Percentiles rank a stretch among this genome's conserved stretches.
These are phyloP conservation scores for Eragrostis nindensis DNA, from an alignment of 176 grass and related monocot species.

Conservation along the genomic window DNA sequence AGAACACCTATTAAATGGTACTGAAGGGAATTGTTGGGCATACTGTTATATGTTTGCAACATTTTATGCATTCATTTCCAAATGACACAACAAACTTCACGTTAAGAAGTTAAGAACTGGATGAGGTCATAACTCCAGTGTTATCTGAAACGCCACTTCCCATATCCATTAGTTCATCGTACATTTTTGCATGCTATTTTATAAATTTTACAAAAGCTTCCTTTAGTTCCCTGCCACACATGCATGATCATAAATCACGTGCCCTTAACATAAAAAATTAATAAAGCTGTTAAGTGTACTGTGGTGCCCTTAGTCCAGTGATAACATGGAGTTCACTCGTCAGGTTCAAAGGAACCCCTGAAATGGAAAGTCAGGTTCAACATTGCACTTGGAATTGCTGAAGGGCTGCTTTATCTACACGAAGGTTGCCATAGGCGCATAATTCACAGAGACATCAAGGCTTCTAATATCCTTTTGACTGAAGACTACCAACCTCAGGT, in stretches of 20 bases:
- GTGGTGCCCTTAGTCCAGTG: slow-evolving; percentile 32
- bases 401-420: slow-evolving; percentile 93
- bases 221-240: not conserved
- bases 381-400: slow-evolving; percentile 83
- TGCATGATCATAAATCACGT: not conserved
- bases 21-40: slow-evolving; percentile 18
- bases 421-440: slow-evolving; percentile 94
- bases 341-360: slow-evolving; percentile 77
- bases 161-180: slow-evolving; percentile 5
- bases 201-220: not conserved
- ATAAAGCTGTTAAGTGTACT: slow-evolving; percentile 24
- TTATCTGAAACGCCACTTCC: slow-evolving; percentile 23
- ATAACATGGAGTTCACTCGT: slow-evolving; percentile 52
- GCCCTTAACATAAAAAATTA: slow-evolving; percentile 15
- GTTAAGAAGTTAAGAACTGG: not conserved
- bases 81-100: not conserved
- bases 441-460: slow-evolving; percentile 99
- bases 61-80: slow-evolving; percentile 18
- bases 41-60: not conserved
- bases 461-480: slow-evolving; percentile 97
- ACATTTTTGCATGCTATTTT: slow-evolving; percentile 28
- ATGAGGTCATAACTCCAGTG: slow-evolving; percentile 17
- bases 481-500: slow-evolving; percentile 97
- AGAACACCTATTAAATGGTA: slow-evolving; percentile 25
- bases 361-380: slow-evolving; percentile 83